A percentile compares a stretch with the other conserved stretches of the same genome.
Evolutionary conservation across 768 basidiomycete genomes (phyloP).

Genomic region (Boletus edulis): DNA sequence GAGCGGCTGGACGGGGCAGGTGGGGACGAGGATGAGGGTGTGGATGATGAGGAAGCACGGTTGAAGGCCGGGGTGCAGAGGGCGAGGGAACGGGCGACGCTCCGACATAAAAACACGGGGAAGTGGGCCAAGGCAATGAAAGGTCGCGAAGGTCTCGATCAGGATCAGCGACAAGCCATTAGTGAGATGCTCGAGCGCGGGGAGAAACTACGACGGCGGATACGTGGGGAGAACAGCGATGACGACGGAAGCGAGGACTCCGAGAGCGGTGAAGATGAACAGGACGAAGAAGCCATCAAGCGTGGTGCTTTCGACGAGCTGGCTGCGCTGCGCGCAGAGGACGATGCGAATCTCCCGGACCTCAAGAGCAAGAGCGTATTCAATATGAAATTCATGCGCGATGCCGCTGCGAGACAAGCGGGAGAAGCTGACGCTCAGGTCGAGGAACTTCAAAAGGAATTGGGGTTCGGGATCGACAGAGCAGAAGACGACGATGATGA

Average conservation of each 20-base stretch:
- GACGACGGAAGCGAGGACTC: constrained; percentile 50
- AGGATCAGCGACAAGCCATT: constrained; percentile 64
- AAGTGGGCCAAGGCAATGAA: constrained; percentile 84
- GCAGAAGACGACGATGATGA: constrained; percentile 29
- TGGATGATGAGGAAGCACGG: constrained; percentile 45
- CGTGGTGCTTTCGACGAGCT: constrained; percentile 78
- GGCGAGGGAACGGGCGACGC: constrained; percentile 85
- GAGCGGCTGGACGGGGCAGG: constrained; percentile 9
- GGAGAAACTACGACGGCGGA: constrained; percentile 75
- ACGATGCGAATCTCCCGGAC: constrained; percentile 23
- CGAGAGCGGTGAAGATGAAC: constrained; percentile 36
- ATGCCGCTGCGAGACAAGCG: constrained; percentile 73
- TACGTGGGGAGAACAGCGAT: constrained; percentile 64
- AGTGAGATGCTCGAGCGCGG: constrained; percentile 83
- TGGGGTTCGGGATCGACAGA: constrained; percentile 45
- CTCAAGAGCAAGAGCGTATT: constrained; percentile 68
- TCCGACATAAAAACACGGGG: constrained; percentile 84
- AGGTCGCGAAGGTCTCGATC: constrained; percentile 63
- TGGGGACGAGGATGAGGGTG: constrained; percentile 20
- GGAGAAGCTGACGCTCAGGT: constrained; percentile 54
- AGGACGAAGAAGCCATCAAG: constrained; percentile 51
- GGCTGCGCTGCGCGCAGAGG: constrained; percentile 43
- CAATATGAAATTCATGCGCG: constrained; percentile 98
- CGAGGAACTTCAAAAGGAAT: constrained; percentile 71
- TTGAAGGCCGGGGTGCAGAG: constrained; percentile 75